phyloP scores from a whole-genome alignment of 495 filamentous ascomycete genomes.

The Jackrogersella multiformis region DNA sequence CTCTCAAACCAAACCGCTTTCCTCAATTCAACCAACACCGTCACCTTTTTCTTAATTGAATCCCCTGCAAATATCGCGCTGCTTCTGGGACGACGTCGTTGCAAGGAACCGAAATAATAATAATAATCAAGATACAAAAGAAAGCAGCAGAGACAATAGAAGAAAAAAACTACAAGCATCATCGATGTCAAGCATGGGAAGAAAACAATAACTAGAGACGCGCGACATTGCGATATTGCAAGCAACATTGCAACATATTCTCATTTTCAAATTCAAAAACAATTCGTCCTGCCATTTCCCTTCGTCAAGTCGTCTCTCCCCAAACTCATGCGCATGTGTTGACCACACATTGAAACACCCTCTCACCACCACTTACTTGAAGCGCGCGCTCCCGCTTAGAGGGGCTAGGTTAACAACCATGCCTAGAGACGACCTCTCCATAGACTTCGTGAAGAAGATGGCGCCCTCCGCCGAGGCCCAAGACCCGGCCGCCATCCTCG shows the following conservation, averaged over 20 bases:
- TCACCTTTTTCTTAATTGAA: slow-evolving; percentile 3
- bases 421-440: slow-evolving; percentile 70
- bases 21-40: slow-evolving; percentile 4
- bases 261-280: background rate
- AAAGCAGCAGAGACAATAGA: slow-evolving; percentile 3
- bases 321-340: slow-evolving; percentile 4
- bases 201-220: slow-evolving; percentile 2
- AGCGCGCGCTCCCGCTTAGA: slow-evolving; percentile 44
- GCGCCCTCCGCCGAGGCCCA: slow-evolving; percentile 60
- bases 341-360: slow-evolving; percentile 5
- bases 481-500: slow-evolving; percentile 89
- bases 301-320: background rate
- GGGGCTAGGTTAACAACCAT: slow-evolving; percentile 61
- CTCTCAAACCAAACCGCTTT: background rate
- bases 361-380: slow-evolving; percentile 21
- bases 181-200: background rate
- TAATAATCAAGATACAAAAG: slow-evolving; percentile 9
- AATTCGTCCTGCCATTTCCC: slow-evolving; percentile 5
- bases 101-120: too few relatives aligned
- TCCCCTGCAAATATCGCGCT: slow-evolving; percentile 8
- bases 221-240: too few relatives aligned
- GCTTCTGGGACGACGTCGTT: slow-evolving; percentile 10
- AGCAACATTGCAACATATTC: background rate
- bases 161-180: slow-evolving; percentile 2
- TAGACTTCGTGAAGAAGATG: slow-evolving; percentile 65